Percentiles rank a stretch among this genome's conserved stretches.
Evolutionary conservation across 2,329 filamentous ascomycete genomes (phyloP).

Genomic region (Ascochyta koolunga): DNA sequence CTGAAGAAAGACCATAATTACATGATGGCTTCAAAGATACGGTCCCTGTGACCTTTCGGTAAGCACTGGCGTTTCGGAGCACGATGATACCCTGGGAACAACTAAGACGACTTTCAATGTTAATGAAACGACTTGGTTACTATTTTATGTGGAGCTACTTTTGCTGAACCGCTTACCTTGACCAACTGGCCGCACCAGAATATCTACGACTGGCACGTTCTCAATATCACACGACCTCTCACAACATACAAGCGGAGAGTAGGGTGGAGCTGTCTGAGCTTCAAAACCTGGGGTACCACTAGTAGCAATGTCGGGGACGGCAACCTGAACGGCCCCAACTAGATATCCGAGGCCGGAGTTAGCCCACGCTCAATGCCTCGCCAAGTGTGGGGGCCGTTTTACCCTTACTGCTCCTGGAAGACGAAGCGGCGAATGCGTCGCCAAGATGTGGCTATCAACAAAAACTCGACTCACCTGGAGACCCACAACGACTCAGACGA

Average conservation of each 20-base stretch:
- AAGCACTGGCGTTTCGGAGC: slow-evolving; percentile 9
- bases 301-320: slow-evolving; percentile 16
- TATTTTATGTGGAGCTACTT: background rate
- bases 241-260: background rate
- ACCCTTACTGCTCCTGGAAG: background rate
- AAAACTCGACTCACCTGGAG: background rate
- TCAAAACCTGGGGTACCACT: slow-evolving; percentile 10
- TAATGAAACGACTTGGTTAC: background rate
- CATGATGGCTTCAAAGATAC: background rate
- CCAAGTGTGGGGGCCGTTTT: slow-evolving; percentile 5
- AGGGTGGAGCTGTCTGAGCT: slow-evolving; percentile 3
- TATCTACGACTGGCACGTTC: too few relatives aligned
- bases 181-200: background rate
- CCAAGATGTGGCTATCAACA: slow-evolving; percentile 8
- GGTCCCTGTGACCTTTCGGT: background rate
- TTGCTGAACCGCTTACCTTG: background rate
- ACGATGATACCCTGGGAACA: slow-evolving; percentile 8
- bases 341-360: background rate
- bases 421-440: background rate
- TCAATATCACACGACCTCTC: background rate
- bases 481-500: background rate
- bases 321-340: background rate
- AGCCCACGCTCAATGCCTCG: slow-evolving; percentile 5
- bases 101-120: background rate
- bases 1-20: background rate